Evolutionary conservation across 225 moss, liverwort and hornwort species (phyloP), one percentile per base, ranked within the genome.

Genomic region (Asterella californica): DNA sequence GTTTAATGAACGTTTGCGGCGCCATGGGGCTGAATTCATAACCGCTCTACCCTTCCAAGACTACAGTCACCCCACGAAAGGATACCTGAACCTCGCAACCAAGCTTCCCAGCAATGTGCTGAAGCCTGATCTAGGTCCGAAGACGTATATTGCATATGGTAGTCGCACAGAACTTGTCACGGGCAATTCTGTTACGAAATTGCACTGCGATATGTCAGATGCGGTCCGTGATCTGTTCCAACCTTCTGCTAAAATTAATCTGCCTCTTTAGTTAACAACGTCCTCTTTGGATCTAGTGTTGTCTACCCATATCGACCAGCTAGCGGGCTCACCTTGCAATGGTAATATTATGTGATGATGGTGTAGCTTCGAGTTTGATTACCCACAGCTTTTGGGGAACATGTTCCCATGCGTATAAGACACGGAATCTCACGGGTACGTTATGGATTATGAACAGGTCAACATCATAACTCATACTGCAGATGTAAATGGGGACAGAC

Each of bases 201-300:
- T 92, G 79, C 92, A 92, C 79, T 92, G 92, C 76, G 92, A 92
- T 75, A 92, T 92, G 85, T 92, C 92, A 66, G 92, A 92, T 80
- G 90, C 92, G 89, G 92, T 92, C 83, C 50, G 60, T 65, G 38
- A 8, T 70, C n/a, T 74, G 18, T 48, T 47, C 45, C 6, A 74
- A 34, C 38, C 78, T 78, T 53, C 15, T 78, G 79, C 47, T 78
- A 45, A 30, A n/a, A n/a, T n/a, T n/a, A n/a, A n/a, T n/a, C 7
- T 42, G 4, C 42, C 42, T 7, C 7, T 42, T 42, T 42, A 42
- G 7, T 3, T 7, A 42, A 42, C 4, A 42, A 42, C 3, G 42
- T 42, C 42, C 42, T 42, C 45, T 73, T 21, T 10, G 15, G 15
- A 33, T 10, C 25, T 15, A 19, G 0, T 69, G 68, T 69, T 38